phyloP scores from a whole-genome alignment of 192 early-diverging fungal genomes.

The Coemansia sp. region DNA sequence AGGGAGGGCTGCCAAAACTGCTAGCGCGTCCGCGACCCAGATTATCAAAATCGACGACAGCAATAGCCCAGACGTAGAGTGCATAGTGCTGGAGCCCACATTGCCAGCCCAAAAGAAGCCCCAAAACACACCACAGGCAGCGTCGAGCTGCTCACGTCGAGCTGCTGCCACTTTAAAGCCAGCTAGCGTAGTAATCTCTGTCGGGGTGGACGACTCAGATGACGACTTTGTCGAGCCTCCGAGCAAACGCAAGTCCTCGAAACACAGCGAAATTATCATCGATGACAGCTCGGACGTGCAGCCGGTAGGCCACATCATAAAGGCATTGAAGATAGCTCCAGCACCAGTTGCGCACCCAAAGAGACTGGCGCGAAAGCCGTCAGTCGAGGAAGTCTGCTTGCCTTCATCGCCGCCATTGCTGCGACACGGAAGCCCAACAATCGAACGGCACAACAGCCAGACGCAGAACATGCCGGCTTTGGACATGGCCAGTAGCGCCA shows the following conservation, averaged over 20 bases:
- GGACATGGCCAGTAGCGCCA: not conserved
- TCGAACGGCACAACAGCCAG: conserved; percentile 10
- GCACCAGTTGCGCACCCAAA: not conserved
- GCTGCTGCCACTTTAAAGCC: not conserved
- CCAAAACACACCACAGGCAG: not conserved
- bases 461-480: not conserved
- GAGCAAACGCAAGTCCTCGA: conserved; percentile 1
- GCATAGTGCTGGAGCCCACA: not conserved
- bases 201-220: not conserved
- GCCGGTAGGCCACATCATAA: not conserved
- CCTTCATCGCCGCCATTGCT: conserved; percentile 41
- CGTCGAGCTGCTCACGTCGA: not conserved
- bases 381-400: not conserved
- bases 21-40: not conserved
- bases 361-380: not conserved
- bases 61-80: not conserved
- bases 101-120: not conserved
- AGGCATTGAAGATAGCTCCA: not conserved
- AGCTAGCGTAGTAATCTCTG: not conserved
- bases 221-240: conserved; percentile 21
- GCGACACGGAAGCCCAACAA: conserved; percentile 40
- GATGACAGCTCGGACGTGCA: not conserved
- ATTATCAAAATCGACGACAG: not conserved
- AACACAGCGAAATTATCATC: not conserved
- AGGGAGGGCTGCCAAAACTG: not conserved